phyloP scores from a whole-genome alignment of 1,284 basidiomycete species.

The Boletus semigastroideus region DNA sequence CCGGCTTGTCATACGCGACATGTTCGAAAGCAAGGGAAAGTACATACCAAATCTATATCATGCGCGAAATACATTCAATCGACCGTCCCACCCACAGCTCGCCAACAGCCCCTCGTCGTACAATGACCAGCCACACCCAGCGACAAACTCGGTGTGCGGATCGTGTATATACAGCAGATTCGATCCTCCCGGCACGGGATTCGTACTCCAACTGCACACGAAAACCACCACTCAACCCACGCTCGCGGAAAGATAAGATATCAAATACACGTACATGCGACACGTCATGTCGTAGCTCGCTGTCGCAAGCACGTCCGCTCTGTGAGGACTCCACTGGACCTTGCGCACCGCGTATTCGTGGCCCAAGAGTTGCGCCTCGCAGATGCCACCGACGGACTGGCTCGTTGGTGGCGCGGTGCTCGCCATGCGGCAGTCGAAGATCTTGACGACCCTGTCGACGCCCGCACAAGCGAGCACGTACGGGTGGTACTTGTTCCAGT shows the following conservation, averaged over 20 bases:
- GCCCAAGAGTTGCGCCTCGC: slow-evolving; percentile 68
- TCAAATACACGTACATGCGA: slow-evolving; percentile 63
- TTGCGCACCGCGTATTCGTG: slow-evolving; percentile 83
- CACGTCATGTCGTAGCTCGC: slow-evolving; percentile 98
- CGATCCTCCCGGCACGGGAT: slow-evolving; percentile 49
- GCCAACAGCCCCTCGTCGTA: slow-evolving; percentile 86
- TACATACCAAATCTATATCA: slow-evolving; percentile 25
- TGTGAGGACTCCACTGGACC: slow-evolving; percentile 77
- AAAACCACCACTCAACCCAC: background rate
- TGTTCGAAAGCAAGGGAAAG: background rate
- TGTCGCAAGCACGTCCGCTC: slow-evolving; percentile 76
- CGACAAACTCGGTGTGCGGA: slow-evolving; percentile 93
- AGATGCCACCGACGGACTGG: slow-evolving; percentile 62
- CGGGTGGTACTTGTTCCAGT: slow-evolving; percentile 93
- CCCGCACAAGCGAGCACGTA: slow-evolving; percentile 77
- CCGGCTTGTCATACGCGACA: background rate
- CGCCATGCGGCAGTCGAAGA: slow-evolving; percentile 88
- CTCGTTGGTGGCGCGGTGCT: slow-evolving; percentile 45
- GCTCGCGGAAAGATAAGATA: background rate
- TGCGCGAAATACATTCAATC: slow-evolving; percentile 73
- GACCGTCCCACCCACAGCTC: slow-evolving; percentile 89
- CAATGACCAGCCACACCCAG: slow-evolving; percentile 86
- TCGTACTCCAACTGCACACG: slow-evolving; percentile 59
- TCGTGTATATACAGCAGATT: slow-evolving; percentile 74
- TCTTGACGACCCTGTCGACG: slow-evolving; percentile 77